Base-by-base conservation (phyloP, 2,329 filamentous ascomycete species). In the Coniochaeta sp. region DNA sequence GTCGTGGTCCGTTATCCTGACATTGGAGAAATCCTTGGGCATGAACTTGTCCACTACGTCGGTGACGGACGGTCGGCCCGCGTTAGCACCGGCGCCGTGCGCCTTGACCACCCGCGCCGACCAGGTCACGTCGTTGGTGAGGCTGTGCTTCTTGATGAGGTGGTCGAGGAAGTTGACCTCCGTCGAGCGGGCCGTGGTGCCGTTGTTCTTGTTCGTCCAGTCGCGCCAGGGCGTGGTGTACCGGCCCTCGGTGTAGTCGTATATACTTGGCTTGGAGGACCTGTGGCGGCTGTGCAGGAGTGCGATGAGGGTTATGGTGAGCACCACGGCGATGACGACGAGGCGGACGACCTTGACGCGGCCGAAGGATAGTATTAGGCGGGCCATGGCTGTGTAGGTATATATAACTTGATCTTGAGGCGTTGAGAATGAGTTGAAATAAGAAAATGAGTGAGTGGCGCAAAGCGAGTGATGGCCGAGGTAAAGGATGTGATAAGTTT, bases 171-270 rank as follows among this genome's bases (percentile, higher is more conserved):
- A 65, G 6, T 47, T 40, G 9, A 56, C 55, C 45, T 61, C 61
- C 2, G 57, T 40, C 46, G 51, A 7, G 38, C 49, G 31, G 12
- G n/a, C n/a, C 14, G 14, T 33, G 1, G 40, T 42, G n/a, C 12
- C 40, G 20, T 57, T 59, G 14, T 57, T 53, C 38, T 57, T 26
- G 27, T 49, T 26, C 18, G 20, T 56, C 27, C 48, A 56, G 51
- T 57, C 53, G 35, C 40, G 53, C 53, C 45, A 59, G 46, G 35
- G 54, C 32, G 35, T 26, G 8, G 58, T 61, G n/a, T n/a, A n/a
- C 48, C 57, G 59, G 3, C 61, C 60, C 30, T 63, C 61, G 8
- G 61, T 62, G 30, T 59, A 56, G 14, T 58, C 55, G 49, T 60
- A 61, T 18, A 58, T 60, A 50, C 56, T 55, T 24, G 52, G 27